Evolutionary conservation across 2,329 filamentous ascomycete genomes (phyloP).

Genomic region (Microascus cirrosus): DNA sequence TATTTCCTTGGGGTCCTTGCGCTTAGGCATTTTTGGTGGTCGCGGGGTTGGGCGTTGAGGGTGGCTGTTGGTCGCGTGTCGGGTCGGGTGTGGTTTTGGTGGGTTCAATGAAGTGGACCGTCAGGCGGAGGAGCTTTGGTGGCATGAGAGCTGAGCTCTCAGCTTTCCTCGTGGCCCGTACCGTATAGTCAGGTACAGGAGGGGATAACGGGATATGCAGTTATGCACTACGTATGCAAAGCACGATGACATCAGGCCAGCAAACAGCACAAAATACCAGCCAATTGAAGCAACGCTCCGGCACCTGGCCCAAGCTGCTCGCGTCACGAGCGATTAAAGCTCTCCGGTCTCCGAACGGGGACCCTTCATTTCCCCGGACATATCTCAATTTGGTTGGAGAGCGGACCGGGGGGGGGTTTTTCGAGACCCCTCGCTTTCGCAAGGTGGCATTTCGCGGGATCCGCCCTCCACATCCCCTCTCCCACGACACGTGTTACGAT

Average conservation of each 20-base stretch:
- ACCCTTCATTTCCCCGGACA: background rate
- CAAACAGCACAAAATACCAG: background rate
- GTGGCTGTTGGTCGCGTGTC: background rate
- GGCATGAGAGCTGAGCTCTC: background rate
- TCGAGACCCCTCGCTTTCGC: background rate
- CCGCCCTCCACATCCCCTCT: too few relatives aligned
- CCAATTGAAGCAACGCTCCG: background rate
- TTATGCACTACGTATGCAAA: background rate
- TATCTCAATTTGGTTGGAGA: background rate
- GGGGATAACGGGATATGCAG: background rate
- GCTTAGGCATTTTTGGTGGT: constrained; percentile 33
- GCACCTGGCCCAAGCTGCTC: background rate
- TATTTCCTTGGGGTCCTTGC: constrained; percentile 38
- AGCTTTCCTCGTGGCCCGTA: background rate
- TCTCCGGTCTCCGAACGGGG: background rate
- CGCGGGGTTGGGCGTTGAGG: background rate
- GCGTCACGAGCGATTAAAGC: background rate
- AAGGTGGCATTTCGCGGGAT: background rate
- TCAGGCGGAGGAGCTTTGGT: background rate
- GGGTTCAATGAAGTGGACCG: background rate
- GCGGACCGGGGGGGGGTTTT: background rate
- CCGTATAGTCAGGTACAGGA: background rate
- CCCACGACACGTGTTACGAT: background rate
- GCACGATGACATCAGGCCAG: background rate
- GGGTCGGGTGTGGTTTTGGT: background rate